Base-by-base conservation (phyloP, 371 early-diverging fungal genomes). In the Entomophthora muscae region DNA sequence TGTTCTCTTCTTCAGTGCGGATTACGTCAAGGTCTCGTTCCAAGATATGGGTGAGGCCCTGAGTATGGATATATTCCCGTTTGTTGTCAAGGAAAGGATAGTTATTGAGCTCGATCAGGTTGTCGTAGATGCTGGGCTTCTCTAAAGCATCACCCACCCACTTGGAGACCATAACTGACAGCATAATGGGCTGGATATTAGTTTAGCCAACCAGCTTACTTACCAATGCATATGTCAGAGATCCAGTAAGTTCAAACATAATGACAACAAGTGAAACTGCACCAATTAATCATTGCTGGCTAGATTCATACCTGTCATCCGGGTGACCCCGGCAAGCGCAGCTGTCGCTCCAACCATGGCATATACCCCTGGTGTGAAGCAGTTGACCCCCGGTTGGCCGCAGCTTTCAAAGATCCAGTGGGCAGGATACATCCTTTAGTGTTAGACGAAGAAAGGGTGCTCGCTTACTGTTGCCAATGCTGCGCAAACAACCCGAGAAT, bases 321-420 rank as follows among this genome's bases (percentile, higher is more conserved):
- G 81, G 0, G 97, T 94, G 1, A 89, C 86, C 3, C 97, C 94
- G 1, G 87, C 85, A 63, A 95, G 71, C 31, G 84, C 78, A 2
- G 93, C 92, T 1, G 92, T 92, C 0, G 93, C 93, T 10, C 95
- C 97, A 1, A 95, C 88, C 72, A 95, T 81, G 0, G 97, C 92
- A 70, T 96, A 96, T 1, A 90, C 83, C 27, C 96, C 96, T 0
- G 93, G 91, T 7, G 84, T 89, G 5, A 95, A 78, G 69, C 95
- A 93, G 51, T 72, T 73, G n/a, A 70, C 73, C 61, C 75, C 78
- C 1, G 71, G 64, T 0, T 72, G 57, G 60, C 32, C 67, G 65
- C 90, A 89, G 13, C 79, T 74, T 0, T 80, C 72, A 65, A 88
- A 88, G 0, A 88, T 66, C 70, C 76, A 76, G 22, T 72, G 68